Evolutionary conservation across 441 rosid genomes (phyloP).

Genomic region (Euphorbia schlechtendalii): DNA sequence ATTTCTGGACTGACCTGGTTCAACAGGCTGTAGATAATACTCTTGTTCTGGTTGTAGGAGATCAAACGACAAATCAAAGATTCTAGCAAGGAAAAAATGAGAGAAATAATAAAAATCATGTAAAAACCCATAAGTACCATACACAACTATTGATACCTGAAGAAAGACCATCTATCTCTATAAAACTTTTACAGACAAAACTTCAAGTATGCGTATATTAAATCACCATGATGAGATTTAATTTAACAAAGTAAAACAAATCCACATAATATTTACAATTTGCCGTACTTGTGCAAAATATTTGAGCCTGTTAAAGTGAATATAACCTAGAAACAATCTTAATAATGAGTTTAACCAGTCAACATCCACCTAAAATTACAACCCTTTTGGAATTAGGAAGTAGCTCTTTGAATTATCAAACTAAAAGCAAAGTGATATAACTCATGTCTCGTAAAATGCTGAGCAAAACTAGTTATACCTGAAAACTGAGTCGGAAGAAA

Average conservation of each 20-base stretch:
- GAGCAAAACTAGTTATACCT: slow-evolving; percentile 40
- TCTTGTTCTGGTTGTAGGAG: slow-evolving; percentile 85
- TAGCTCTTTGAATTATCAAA: not conserved
- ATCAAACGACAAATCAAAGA: slow-evolving; percentile 73
- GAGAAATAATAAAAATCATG: not conserved
- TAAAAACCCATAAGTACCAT: not conserved
- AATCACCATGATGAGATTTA: not conserved
- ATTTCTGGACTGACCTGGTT: slow-evolving; percentile 65
- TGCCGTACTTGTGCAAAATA: not conserved
- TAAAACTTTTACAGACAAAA: not conserved
- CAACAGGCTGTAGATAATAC: slow-evolving; percentile 82
- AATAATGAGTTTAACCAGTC: not conserved
- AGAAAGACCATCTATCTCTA: not conserved
- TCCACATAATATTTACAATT: not conserved
- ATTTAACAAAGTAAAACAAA: not conserved
- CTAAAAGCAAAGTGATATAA: not conserved
- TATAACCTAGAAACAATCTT: not conserved
- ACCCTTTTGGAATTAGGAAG: not conserved
- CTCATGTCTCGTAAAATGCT: not conserved
- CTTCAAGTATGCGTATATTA: not conserved
- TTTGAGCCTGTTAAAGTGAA: not conserved
- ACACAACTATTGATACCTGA: not conserved
- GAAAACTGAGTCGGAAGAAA: slow-evolving; percentile 91
- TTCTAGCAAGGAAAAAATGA: slow-evolving; percentile 37
- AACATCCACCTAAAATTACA: not conserved